Evolutionary conservation across 257 asterid species (phyloP).

Genomic region (Solanum phureja): DNA sequence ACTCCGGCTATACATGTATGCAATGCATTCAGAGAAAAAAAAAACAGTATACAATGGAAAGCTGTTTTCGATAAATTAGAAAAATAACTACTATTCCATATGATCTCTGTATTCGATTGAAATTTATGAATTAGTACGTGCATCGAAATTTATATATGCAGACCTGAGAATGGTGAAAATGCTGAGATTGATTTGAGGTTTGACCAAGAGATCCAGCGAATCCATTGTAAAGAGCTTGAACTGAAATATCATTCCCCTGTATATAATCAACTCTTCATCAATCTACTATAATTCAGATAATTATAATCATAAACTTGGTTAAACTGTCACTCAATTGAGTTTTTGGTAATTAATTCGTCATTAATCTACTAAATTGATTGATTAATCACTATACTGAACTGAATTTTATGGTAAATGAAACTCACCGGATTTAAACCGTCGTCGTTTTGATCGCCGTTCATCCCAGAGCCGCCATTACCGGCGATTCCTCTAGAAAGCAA

Average conservation of each 20-base stretch:
- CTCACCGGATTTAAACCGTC: constrained; percentile 19
- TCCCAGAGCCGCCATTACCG: background rate
- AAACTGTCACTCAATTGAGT: background rate
- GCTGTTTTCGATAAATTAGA: background rate
- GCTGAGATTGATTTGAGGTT: constrained; percentile 47
- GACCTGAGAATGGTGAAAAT: constrained; percentile 31
- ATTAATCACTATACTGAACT: background rate
- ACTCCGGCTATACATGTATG: background rate
- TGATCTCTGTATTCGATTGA: background rate
- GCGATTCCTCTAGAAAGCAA: constrained; percentile 46
- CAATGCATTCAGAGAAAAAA: background rate
- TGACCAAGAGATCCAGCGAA: constrained; percentile 72
- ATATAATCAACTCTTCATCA: background rate
- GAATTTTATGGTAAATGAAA: background rate
- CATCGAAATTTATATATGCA: background rate
- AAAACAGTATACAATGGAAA: too few species aligned
- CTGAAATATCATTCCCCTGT: constrained; percentile 54
- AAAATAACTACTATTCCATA: background rate
- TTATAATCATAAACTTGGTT: background rate
- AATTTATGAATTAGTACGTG: background rate
- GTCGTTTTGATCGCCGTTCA: background rate
- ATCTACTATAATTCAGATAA: background rate
- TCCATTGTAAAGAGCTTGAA: constrained; percentile 60
- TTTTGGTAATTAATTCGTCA: background rate
- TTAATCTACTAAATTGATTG: background rate